Conservation (phyloP, 768 basidiomycete genomes). For the Cubamyces sp. region DNA sequence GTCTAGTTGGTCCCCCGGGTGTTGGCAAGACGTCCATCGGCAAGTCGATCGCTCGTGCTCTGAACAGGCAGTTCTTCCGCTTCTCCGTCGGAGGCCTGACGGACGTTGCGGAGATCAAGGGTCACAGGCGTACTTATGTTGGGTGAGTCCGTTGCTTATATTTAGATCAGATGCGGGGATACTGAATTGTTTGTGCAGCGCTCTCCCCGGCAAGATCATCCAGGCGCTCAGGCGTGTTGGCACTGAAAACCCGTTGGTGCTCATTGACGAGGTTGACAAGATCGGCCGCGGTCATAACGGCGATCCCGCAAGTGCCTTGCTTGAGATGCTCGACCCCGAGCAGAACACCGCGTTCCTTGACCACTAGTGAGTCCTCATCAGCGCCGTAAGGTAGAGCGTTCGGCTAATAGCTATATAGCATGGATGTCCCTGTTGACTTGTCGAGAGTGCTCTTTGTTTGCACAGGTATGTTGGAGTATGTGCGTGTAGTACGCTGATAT, state of each 20-base stretch:
- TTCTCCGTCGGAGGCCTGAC: conserved; percentile 97
- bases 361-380: conserved; percentile 74
- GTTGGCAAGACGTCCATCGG: conserved; percentile 98
- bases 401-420: conserved; percentile 47
- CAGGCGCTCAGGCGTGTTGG: conserved; percentile 92
- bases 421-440: conserved; percentile 96
- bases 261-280: conserved; percentile 97
- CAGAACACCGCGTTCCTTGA: conserved; percentile 95
- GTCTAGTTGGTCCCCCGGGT: conserved; percentile 94
- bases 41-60: conserved; percentile 90
- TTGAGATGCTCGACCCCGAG: conserved; percentile 95
- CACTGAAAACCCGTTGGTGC: conserved; percentile 90
- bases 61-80: conserved; percentile 92
- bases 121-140: conserved; percentile 96
- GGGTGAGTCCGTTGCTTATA: conserved; percentile 70
- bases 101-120: conserved; percentile 99
- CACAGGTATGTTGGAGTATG: conserved; percentile 52
- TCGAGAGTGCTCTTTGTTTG: conserved; percentile 97
- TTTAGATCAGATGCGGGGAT: no score
- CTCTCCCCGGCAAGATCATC: conserved; percentile 93
- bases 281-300: conserved; percentile 91
- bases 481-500: not conserved
- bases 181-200: conserved; percentile 45
- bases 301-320: conserved; percentile 86
- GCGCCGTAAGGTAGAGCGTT: not conserved